A percentile compares a stretch with the other conserved stretches of the same genome.
Conservation (phyloP, 176 grass and related monocot species). For the Triticum dicoccoides region DNA sequence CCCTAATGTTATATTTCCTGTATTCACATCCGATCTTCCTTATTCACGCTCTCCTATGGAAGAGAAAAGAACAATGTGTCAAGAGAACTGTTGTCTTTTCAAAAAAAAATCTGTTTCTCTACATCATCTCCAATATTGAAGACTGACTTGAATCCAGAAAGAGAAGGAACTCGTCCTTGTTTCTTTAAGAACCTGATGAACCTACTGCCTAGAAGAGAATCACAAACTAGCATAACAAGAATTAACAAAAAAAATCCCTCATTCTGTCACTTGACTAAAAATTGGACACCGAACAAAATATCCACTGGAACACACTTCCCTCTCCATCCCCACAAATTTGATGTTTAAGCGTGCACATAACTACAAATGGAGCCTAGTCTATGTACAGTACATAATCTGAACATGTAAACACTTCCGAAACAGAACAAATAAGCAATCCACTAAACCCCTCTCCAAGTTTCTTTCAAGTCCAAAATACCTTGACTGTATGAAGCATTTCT, state of each 20-base stretch:
- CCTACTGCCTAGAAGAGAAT: not conserved
- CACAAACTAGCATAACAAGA: not conserved
- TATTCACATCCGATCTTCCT: not conserved
- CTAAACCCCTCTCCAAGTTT: not conserved
- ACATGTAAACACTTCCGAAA: not conserved
- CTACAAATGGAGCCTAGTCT: conserved; percentile 2
- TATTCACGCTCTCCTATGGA: not conserved
- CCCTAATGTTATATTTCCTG: not conserved
- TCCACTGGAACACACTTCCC: not conserved
- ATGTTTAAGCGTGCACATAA: not conserved
- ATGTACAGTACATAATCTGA: not conserved
- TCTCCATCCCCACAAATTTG: not conserved
- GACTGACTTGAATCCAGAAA: not conserved
- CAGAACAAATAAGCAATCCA: not conserved
- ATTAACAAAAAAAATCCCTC: not conserved
- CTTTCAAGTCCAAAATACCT: not conserved
- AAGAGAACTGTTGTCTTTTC: not conserved
- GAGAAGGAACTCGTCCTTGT: not conserved
- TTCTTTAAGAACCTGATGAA: not conserved
- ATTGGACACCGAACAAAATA: not conserved
- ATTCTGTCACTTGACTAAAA: not conserved
- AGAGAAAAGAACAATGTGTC: not conserved
- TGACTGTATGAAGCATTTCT: not conserved
- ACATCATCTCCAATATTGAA: not conserved
- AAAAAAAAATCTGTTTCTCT: not conserved